phyloP scores from a whole-genome alignment of 495 filamentous ascomycete genomes.

The Aspergillus baeticus region DNA sequence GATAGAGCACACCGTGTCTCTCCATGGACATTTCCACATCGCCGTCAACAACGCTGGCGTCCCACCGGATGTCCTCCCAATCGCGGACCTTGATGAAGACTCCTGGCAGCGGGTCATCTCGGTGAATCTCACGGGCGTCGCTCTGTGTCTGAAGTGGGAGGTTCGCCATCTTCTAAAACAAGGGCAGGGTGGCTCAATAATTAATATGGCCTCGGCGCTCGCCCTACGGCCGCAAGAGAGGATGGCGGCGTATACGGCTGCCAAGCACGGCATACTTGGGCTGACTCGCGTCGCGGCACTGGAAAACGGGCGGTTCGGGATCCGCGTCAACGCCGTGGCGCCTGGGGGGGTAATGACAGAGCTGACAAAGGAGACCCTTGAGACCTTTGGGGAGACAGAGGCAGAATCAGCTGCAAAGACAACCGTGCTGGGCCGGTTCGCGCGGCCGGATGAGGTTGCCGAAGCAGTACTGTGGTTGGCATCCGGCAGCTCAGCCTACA shows the following conservation, averaged over 20 bases:
- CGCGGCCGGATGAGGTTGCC: conserved; percentile 29
- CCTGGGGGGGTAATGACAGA: conserved; percentile 24
- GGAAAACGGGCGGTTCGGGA: conserved; percentile 15
- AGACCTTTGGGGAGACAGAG: conserved; percentile 24
- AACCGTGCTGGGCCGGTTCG: conserved; percentile 27
- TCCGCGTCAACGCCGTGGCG: conserved; percentile 27
- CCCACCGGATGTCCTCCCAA: too few species aligned
- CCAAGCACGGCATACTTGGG: conserved; percentile 46
- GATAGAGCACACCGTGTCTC: too few species aligned
- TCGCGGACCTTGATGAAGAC: too few species aligned
- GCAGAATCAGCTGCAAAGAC: conserved; percentile 22
- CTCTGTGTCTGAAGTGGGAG: too few species aligned
- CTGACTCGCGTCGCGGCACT: conserved; percentile 38
- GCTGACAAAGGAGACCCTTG: conserved; percentile 24
- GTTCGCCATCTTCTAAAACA: too few species aligned
- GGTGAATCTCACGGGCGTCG: too few species aligned
- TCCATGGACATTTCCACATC: too few species aligned
- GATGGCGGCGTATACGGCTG: conserved; percentile 35
- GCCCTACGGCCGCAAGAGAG: conserved; percentile 16
- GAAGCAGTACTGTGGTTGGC: conserved; percentile 34
- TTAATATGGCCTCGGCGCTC: too few species aligned
- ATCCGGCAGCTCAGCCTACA: conserved; percentile 28
- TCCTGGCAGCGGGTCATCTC: too few species aligned
- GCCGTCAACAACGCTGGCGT: too few species aligned
- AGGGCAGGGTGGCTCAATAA: too few species aligned